phyloP scores from a whole-genome alignment of 192 early-diverging fungal genomes.

The Linnemannia zychae region DNA sequence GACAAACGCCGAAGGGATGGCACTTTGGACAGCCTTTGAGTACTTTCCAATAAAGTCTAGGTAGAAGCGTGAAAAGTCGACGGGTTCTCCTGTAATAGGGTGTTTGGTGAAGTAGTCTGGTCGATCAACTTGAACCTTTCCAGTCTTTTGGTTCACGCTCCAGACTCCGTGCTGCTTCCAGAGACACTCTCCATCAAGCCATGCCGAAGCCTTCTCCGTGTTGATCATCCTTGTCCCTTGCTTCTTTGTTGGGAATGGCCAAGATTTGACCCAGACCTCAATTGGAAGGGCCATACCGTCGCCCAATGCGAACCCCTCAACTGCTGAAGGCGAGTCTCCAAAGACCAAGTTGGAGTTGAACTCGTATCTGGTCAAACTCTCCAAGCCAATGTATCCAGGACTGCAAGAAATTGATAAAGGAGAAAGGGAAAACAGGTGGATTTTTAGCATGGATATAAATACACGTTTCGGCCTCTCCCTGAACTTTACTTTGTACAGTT shows the following conservation, averaged over 20 bases:
- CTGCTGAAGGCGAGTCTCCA: slow-evolving; percentile 76
- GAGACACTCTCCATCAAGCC: slow-evolving; percentile 76
- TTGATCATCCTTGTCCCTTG: slow-evolving; percentile 70
- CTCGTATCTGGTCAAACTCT: slow-evolving; percentile 71
- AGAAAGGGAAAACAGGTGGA: background rate
- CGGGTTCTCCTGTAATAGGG: slow-evolving; percentile 64
- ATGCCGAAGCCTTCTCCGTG: slow-evolving; percentile 66
- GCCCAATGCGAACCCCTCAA: slow-evolving; percentile 84
- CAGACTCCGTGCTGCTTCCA: slow-evolving; percentile 88
- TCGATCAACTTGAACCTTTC: slow-evolving; percentile 63
- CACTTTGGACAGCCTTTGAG: slow-evolving; percentile 71
- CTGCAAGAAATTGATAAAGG: slow-evolving; percentile 18
- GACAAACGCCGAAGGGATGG: slow-evolving; percentile 63
- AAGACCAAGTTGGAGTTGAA: slow-evolving; percentile 75
- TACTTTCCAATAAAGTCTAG: slow-evolving; percentile 79
- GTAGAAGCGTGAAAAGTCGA: slow-evolving; percentile 80
- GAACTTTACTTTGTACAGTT: background rate
- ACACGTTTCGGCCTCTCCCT: slow-evolving; percentile 11
- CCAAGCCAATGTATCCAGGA: slow-evolving; percentile 82
- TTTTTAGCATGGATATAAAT: slow-evolving; percentile 19
- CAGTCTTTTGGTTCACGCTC: slow-evolving; percentile 65
- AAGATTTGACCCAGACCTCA: slow-evolving; percentile 81
- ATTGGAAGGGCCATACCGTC: slow-evolving; percentile 78
- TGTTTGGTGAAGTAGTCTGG: slow-evolving; percentile 79
- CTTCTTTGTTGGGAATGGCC: slow-evolving; percentile 80